Evolutionary conservation across 129 eudicot genomes (phyloP), one percentile per base, ranked within the genome.

Genomic region (Flaveria robusta): DNA sequence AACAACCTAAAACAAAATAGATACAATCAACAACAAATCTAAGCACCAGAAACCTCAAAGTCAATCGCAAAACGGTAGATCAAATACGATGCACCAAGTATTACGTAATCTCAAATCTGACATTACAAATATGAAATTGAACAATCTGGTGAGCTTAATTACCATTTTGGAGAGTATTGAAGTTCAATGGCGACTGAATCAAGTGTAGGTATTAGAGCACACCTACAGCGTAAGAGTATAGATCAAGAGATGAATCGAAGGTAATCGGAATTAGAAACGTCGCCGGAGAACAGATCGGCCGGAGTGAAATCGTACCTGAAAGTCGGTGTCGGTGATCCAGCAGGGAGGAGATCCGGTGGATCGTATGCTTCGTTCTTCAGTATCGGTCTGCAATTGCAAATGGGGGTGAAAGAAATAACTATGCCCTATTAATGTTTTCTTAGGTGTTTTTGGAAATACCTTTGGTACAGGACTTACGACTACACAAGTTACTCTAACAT

Each of bases 1-100:
- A 68, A 90, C 97, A 81, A 92, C 97, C 97, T 89, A 81, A 39
- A 75, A 56, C 10, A 74, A 67, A 66, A 66, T 8, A 64, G 5
- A 16, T 9, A 34, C n/a, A 64, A 6, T 31, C 15, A 64, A 64
- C 23, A 2, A 64, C 46, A 67, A 67, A 37, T 67, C 52, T 67
- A 67, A 31, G 14, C 69, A 64, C 24, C 46, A 64, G 23, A 39
- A 31, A 65, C 47, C 66, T 26, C 31, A 58, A 59, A 26, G n/a
- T 26, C 9, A 3, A 59, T 37, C 42, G 23, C 50, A 66, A 66
- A 29, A 37, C 22, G 20, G 24, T 16, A 43, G 64, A 78, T 77
- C 81, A 45, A 29, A 55, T 77, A 55, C 11, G 70, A 26, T 24
- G 27, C 23, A 1, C 12, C 68, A 42, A 68, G 24, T 52, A 14